These are phyloP conservation scores for Gomphus sp. DNA, from an alignment of 1,284 basidiomycete genomes.

Conservation along the genomic window DNA sequence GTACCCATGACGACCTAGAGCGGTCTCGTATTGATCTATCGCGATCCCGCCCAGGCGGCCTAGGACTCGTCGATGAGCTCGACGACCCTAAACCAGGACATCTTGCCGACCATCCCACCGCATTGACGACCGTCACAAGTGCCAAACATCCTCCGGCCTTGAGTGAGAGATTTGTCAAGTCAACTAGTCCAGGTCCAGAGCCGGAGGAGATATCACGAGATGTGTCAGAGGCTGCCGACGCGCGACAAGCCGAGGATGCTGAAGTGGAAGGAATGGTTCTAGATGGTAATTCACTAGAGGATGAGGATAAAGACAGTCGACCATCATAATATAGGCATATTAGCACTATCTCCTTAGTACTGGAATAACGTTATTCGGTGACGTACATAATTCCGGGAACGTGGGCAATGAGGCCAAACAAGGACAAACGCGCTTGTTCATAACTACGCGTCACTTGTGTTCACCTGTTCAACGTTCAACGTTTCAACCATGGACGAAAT, in stretches of 20 bases:
- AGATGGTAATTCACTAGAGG: constrained; percentile 44
- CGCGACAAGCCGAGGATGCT: constrained; percentile 12
- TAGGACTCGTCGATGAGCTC: constrained; percentile 74
- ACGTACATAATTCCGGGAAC: background rate
- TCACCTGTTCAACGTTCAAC: background rate
- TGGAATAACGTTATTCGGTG: background rate
- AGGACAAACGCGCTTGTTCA: constrained; percentile 2
- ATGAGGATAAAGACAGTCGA: constrained; percentile 39
- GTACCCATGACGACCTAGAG: background rate
- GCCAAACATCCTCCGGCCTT: constrained; percentile 24
- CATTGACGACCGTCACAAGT: constrained; percentile 56
- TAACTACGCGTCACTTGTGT: constrained; percentile 11
- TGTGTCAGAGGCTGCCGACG: constrained; percentile 10
- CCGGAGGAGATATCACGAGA: constrained; percentile 13
- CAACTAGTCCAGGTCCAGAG: constrained; percentile 22
- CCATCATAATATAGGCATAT: background rate
- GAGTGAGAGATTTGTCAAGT: constrained; percentile 55
- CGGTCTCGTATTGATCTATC: background rate
- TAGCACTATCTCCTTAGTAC: background rate
- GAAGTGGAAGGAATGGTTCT: constrained; percentile 31
- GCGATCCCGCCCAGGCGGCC: constrained; percentile 11
- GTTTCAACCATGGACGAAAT: constrained; percentile 58
- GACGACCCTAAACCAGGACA: constrained; percentile 76
- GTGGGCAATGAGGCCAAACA: background rate
- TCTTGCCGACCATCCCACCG: constrained; percentile 67